Base-by-base conservation (phyloP, 345 rosid species). In the Viola odorata region DNA sequence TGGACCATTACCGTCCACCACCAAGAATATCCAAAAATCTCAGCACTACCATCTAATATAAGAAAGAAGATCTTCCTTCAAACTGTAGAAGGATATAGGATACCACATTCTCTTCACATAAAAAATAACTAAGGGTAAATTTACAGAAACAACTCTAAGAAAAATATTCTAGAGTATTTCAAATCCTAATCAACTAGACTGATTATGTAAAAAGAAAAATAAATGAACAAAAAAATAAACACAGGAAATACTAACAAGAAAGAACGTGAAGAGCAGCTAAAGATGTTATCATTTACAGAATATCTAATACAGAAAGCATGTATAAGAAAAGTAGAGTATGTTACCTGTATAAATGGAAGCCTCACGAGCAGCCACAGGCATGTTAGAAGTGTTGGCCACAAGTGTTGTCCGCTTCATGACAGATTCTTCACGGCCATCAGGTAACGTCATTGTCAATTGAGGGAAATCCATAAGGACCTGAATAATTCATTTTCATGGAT, bases 381-480 rank as follows among this genome's bases (percentile, higher is more conserved):
- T 95, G 80, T 88, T 95, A 72, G 99, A 95, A 70, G 99, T 95
- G 75, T 95, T 95, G 69, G 98, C 99, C 60, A 95, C 98, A 70
- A 95, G 91, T 40, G 96, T 95, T 37, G 98, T 95, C 36, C 99
- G 96, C 83, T 95, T 95, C 99, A 95, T 95, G 75, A 95, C 99
- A 77, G 99, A 95, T 78, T 95, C 99, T 80, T 95, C 99, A 62
- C 99, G 99, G 54, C 99, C 99, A 87, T 95, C 99, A 72, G 98
- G 96, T 77, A 95, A 73, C 50, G 99, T 91, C 99, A 95, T 95
- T 59, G 99, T 95, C 85, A 91, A 78, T 95, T 95, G 96, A 59
- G 99, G 98, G 66, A 95, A 95, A 78, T 95, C 99, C 99, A 95
- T 95, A 70, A 95, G 98, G 68, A 95, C 99, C 99, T 88, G 68